These are phyloP conservation scores for Bruguiera sexangula DNA, from an alignment of 345 rosid species.

Conservation along the genomic window DNA sequence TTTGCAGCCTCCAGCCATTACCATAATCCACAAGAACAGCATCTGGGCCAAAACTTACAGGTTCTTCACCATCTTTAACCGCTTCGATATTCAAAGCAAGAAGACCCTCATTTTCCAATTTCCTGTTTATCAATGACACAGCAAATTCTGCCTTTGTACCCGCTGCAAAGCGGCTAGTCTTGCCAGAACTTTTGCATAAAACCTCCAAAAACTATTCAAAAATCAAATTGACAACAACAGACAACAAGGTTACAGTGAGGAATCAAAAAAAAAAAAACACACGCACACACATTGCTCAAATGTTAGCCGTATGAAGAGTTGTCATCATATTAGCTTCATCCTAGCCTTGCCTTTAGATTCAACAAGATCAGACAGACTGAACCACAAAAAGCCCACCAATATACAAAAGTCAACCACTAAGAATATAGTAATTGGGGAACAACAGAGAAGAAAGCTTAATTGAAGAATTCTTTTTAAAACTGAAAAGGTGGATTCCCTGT, in stretches of 20 bases:
- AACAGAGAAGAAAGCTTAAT: too few relatives aligned
- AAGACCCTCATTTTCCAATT: slow-evolving; percentile 40
- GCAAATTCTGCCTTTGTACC: slow-evolving; percentile 84
- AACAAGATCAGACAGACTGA: too few relatives aligned
- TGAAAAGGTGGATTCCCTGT: too few relatives aligned
- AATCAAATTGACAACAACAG: not conserved
- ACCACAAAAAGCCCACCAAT: too few relatives aligned
- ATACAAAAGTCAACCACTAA: too few relatives aligned
- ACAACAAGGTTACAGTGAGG: not conserved
- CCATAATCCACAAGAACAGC: slow-evolving; percentile 64
- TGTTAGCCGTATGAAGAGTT: not conserved
- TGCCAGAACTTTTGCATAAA: slow-evolving; percentile 47
- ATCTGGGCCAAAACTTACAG: slow-evolving; percentile 69
- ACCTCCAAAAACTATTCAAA: slow-evolving; percentile 65
- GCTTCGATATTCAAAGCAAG: slow-evolving; percentile 60
- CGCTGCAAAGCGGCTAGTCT: slow-evolving; percentile 51
- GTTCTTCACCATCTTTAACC: slow-evolving; percentile 60
- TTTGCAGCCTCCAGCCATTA: slow-evolving; percentile 58
- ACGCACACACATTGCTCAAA: not conserved
- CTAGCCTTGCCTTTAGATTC: too few relatives aligned
- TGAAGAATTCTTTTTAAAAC: too few relatives aligned
- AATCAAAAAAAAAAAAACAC: too few relatives aligned
- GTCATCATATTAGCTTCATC: too few relatives aligned
- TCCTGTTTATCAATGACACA: slow-evolving; percentile 64
- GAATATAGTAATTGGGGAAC: too few relatives aligned